A percentile compares a stretch with the other conserved stretches of the same genome.
phyloP scores from a whole-genome alignment of 495 filamentous ascomycete genomes.

The Diplogelasinospora grovesii region DNA sequence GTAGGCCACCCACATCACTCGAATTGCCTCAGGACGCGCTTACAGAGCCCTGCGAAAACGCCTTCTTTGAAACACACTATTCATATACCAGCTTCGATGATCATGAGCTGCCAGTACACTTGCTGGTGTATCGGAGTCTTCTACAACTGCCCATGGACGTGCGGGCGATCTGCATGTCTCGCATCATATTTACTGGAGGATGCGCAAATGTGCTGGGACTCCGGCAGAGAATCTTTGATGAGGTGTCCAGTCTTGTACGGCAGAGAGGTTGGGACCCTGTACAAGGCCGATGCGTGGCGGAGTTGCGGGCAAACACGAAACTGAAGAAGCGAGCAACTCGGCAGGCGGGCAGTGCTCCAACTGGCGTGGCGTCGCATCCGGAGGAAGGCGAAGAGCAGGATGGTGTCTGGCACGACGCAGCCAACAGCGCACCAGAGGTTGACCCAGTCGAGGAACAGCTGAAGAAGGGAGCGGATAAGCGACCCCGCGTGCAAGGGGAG shows the following conservation, averaged over 20 bases:
- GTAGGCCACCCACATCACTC: constrained; percentile 41
- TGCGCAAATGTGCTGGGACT: constrained; percentile 74
- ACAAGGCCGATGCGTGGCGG: constrained; percentile 52
- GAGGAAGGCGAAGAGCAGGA: constrained; percentile 15
- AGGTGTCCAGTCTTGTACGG: constrained; percentile 58
- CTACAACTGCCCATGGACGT: constrained; percentile 72
- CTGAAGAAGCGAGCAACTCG: constrained; percentile 33
- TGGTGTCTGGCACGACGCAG: constrained; percentile 35
- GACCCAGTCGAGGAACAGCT: constrained; percentile 63
- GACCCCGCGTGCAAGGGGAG: constrained; percentile 44
- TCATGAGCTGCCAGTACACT: constrained; percentile 68
- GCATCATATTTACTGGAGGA: constrained; percentile 82
- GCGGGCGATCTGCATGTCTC: constrained; percentile 77
- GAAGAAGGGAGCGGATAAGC: constrained; percentile 42
- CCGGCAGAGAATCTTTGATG: constrained; percentile 69
- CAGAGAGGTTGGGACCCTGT: constrained; percentile 72
- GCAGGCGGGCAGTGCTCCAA: constrained; percentile 21
- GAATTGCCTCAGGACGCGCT: constrained; percentile 61
- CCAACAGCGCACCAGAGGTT: constrained; percentile 39
- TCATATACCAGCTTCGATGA: constrained; percentile 61
- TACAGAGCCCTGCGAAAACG: constrained; percentile 65
- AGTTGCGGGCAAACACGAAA: constrained; percentile 47
- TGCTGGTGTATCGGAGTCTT: constrained; percentile 69
- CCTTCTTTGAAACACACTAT: constrained; percentile 56
- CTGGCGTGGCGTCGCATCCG: constrained; percentile 5